A percentile compares a stretch with the other conserved stretches of the same genome.
Evolutionary conservation across 2,329 filamentous ascomycete species (phyloP).

Genomic region (Lasiodiplodia citricola): DNA sequence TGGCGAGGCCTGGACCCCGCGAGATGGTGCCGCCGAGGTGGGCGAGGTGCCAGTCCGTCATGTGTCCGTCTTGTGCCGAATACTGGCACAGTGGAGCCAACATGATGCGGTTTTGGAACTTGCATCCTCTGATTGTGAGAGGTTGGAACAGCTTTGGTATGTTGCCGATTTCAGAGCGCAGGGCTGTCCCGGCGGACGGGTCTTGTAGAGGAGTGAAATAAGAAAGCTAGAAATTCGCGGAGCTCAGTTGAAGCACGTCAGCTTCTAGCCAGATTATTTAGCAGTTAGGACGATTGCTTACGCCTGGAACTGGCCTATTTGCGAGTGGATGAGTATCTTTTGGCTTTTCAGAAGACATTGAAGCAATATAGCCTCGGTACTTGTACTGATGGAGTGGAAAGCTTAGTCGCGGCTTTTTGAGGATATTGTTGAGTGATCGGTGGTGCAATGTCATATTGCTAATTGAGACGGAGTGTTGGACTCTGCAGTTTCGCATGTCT

Average conservation of each 20-base stretch:
- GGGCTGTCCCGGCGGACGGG: constrained; percentile 53
- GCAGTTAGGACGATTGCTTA: neutral
- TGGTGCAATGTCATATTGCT: too few species aligned
- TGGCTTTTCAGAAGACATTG: too few species aligned
- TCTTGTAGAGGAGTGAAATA: constrained; percentile 57
- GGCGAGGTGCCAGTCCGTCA: constrained; percentile 80
- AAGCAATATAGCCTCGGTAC: too few species aligned
- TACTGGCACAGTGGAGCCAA: constrained; percentile 71
- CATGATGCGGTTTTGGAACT: constrained; percentile 70
- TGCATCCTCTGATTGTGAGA: constrained; percentile 62
- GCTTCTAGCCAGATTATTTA: neutral
- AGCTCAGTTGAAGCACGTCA: neutral
- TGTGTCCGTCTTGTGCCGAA: constrained; percentile 71
- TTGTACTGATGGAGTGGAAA: too few species aligned
- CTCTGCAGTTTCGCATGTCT: too few species aligned
- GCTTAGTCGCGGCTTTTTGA: too few species aligned
- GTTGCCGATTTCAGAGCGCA: constrained; percentile 51
- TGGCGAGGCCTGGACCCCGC: constrained; percentile 73
- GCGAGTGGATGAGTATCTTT: neutral
- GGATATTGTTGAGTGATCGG: too few species aligned
- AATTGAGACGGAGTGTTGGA: too few species aligned
- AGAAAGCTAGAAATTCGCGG: constrained; percentile 36
- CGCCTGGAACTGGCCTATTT: neutral
- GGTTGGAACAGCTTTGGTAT: constrained; percentile 66
- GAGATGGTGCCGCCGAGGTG: constrained; percentile 80